Evolutionary conservation across 192 early-diverging fungal species (phyloP).

Genomic region (Coemansia nantahalensis): DNA sequence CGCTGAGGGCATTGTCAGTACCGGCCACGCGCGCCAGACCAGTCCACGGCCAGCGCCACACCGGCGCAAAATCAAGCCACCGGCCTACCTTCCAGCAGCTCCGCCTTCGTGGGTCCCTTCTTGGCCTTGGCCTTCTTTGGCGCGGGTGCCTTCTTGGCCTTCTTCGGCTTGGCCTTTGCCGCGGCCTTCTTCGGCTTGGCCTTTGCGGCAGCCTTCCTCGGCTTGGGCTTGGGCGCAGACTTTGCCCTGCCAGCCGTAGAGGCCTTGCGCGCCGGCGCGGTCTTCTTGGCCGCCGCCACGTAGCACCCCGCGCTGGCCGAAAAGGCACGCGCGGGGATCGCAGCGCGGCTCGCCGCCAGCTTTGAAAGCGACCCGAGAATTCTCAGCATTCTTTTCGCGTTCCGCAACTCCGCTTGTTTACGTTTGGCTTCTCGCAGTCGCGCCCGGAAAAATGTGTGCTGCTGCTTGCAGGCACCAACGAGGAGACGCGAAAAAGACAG

Average conservation of each 20-base stretch:
- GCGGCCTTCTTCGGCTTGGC: conserved; percentile 7
- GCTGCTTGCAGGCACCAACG: too few species aligned
- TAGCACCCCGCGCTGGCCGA: background rate
- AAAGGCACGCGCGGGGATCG: conserved; percentile 2
- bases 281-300: too few species aligned
- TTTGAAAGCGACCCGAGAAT: conserved; percentile 7
- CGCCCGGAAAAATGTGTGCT: too few species aligned
- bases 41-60: too few species aligned
- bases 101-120: conserved; percentile 21
- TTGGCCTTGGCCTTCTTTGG: background rate
- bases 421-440: too few species aligned
- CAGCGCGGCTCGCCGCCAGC: background rate
- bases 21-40: background rate
- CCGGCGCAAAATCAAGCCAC: background rate
- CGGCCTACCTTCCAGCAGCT: conserved; percentile 27
- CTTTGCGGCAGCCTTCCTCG: background rate
- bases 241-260: too few species aligned
- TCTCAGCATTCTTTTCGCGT: conserved; percentile 14
- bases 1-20: background rate
- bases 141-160: conserved; percentile 6
- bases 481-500: too few species aligned
- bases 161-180: conserved; percentile 5
- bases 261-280: too few species aligned
- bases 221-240: too few species aligned
- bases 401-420: background rate